Percentiles rank a stretch among this genome's conserved stretches.
Conservation (phyloP, 2,329 filamentous ascomycete species). For the Pseudogymnoascus sp. region DNA sequence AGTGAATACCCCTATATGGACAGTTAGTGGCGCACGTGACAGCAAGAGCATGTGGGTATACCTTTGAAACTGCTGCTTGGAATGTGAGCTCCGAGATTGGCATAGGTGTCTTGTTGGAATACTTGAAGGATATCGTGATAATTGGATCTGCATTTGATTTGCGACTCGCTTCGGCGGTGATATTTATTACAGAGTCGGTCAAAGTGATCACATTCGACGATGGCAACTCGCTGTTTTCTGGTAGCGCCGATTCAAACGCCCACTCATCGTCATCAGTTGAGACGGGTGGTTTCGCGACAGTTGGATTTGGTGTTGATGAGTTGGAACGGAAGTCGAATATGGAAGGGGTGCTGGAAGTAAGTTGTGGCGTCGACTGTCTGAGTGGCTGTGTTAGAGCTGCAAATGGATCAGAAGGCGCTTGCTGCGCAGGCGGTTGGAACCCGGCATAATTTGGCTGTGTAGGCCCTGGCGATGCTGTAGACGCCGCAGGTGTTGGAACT, state of each 20-base stretch:
- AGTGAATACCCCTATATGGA: constrained; percentile 68
- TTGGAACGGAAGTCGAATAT: constrained; percentile 31
- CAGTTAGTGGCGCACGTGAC: constrained; percentile 15
- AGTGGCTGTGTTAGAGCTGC: constrained; percentile 41
- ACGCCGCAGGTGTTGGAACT: constrained; percentile 37
- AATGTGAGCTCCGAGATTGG: constrained; percentile 77
- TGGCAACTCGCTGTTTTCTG: constrained; percentile 44
- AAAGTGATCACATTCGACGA: constrained; percentile 54
- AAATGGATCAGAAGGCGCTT: constrained; percentile 50
- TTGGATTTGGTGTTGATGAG: constrained; percentile 25
- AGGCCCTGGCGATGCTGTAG: constrained; percentile 21
- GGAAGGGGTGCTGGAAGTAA: constrained; percentile 44
- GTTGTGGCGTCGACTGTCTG: constrained; percentile 39
- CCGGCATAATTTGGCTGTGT: constrained; percentile 39
- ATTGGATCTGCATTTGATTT: constrained; percentile 33
- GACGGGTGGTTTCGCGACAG: constrained; percentile 30
- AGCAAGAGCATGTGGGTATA: constrained; percentile 33
- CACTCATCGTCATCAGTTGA: constrained; percentile 77
- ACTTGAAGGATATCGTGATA: constrained; percentile 67
- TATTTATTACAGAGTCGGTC: constrained; percentile 61
- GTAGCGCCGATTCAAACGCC: constrained; percentile 84
- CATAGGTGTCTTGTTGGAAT: constrained; percentile 71
- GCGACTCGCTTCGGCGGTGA: constrained; percentile 66
- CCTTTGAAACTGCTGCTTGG: constrained; percentile 89
- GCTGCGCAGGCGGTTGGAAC: constrained; percentile 40